Evolutionary conservation across 2,329 filamentous ascomycete genomes (phyloP), one percentile per base, ranked within the genome.

Genomic region (Alternaria conjuncta): DNA sequence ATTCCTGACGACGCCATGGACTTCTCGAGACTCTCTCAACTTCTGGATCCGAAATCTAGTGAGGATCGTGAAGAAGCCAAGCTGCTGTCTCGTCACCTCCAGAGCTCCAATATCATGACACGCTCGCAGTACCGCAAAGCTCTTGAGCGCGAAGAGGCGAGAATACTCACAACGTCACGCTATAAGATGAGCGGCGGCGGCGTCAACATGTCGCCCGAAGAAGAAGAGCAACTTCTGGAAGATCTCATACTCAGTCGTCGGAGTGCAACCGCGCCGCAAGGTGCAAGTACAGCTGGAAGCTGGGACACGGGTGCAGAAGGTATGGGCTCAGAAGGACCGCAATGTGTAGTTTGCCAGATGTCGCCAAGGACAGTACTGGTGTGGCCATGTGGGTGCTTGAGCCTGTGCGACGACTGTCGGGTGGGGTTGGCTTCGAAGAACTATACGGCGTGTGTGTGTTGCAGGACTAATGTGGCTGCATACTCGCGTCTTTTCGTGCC

Each of bases 401-500:
- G 93, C 70, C 86, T 98, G 12, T 98, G 96, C 77, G 96, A 99
- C 78, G 96, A 98, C 70, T 98, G 96, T 77, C 87, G 96, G 30
- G 92, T 98, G 36, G 95, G 93, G 46, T 85, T 98, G 66, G 96
- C 96, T 4, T 94, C 97, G 89, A 96, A 97, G 78, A 98, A 98
- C 78, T 98, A 97, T 78, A 93, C 94, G 68, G 96, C 93, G 76
- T 99, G 96, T 77, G 94, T 98, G 43, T 98, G 95, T 74, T 98
- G 96, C 79, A 87, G 96, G 55, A 88, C 93, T 60, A 92, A 96
- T 72, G 93, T 98, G 28, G 88, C 89, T 59, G 96, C 94, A 58
- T 98, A 97, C 80, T 94, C 93, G 70, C 88, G 93, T 71, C 89
- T 99, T 64, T 99, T 92, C 84, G 94, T 98, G 44, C 96, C 96